phyloP scores from a whole-genome alignment of 139 green algal species.

The Chlamydomonas sphaeroides region DNA sequence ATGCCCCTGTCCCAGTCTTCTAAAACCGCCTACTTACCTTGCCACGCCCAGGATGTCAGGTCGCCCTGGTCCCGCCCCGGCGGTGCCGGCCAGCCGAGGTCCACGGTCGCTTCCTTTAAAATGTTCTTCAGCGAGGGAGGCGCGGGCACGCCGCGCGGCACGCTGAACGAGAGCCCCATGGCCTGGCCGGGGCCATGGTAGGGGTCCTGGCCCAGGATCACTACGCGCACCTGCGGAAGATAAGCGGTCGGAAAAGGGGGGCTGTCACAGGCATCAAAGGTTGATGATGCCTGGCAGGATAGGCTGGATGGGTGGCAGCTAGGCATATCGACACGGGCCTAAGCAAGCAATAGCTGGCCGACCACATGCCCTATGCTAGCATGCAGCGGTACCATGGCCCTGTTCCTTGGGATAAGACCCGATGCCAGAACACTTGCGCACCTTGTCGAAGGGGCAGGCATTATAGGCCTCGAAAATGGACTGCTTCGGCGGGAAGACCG shows the following conservation, averaged over 20 bases:
- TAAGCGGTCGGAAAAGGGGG: too few relatives aligned
- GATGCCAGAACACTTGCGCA: conserved; percentile 28
- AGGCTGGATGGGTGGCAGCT: too few relatives aligned
- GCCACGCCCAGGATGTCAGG: conserved; percentile 19
- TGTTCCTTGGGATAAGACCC: too few relatives aligned
- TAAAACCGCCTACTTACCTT: conserved; percentile 18
- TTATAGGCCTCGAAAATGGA: conserved; percentile 87
- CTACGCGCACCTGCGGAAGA: conserved; percentile 71
- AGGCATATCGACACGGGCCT: too few relatives aligned
- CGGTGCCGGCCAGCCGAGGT: conserved; percentile 39
- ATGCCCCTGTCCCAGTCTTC: too few relatives aligned
- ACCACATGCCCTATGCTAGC: too few relatives aligned
- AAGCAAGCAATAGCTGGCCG: too few relatives aligned
- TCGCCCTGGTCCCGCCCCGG: conserved; percentile 18
- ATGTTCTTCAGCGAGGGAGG: conserved; percentile 86
- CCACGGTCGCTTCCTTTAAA: conserved; percentile 59
- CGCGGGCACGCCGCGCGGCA: conserved; percentile 73
- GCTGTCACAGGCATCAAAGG: too few relatives aligned
- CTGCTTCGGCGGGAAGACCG: conserved; percentile 81
- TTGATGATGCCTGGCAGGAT: too few relatives aligned
- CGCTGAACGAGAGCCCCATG: conserved; percentile 96
- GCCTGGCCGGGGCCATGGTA: conserved; percentile 94
- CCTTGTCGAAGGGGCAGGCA: conserved; percentile 62
- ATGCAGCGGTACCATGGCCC: too few relatives aligned
- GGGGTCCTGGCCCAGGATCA: conserved; percentile 93